Base-by-base conservation (phyloP, 805 yeast species). In the Candida hungchunana region DNA sequence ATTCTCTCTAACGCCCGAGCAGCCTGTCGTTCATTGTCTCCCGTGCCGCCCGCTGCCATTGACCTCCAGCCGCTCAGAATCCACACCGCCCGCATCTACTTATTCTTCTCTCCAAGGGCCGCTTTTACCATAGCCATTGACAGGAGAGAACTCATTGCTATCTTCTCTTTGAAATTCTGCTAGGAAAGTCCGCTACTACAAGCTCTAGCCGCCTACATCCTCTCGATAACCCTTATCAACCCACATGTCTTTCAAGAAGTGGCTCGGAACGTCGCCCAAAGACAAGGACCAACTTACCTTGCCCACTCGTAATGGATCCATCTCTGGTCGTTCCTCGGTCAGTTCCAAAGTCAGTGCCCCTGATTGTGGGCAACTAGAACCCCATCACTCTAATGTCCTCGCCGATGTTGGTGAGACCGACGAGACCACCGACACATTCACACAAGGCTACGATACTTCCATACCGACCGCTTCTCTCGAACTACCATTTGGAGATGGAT, bases 401-500 rank as follows among this genome's bases (percentile, higher is more conserved):
- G 24, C 9, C 24, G 24, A 21, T 21, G 12, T 21, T 21, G 11
- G 11, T 12, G 24, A 21, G 24, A 9, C 12, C 12, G 24, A 21
- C 9, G 24, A 21, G 24, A 21, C 9, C 24, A 12, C 24, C 5
- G 37, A 27, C 18, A 15, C 36, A 3, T 11, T 21, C 5, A 12
- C 15, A 3, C 26, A 27, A 21, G 31, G 4, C n/a, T 19, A 19
- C 11, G 24, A 21, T 9, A 12, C 9, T 25, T 7, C 27, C 10
- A 16, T 26, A 6, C 23, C 31, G 14, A 35, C 27, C 3, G 39
- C 35, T 7, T 18, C 32, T 10, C 25, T 31, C 6, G 43, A 42
- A 6, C 39, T 64, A 42, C 81, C 80, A 8, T 77, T 59, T 52
- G 89, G 87, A 5, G 79, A 78, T 54, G 89, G 88, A 2, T 64